Evolutionary conservation across 192 early-diverging fungal species (phyloP).

Genomic region (Coemansia sp.): DNA sequence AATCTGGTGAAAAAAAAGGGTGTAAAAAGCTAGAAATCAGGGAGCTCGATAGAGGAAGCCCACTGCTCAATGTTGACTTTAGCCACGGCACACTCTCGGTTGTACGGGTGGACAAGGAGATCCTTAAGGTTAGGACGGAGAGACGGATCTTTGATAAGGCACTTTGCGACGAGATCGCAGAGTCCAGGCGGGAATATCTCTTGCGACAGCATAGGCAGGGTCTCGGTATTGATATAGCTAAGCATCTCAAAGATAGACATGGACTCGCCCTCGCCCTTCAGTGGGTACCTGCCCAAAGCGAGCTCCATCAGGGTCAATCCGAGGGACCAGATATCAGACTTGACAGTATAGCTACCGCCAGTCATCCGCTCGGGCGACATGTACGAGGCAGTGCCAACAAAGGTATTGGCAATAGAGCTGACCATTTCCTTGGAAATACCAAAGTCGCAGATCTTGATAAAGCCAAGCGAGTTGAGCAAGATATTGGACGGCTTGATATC

Average conservation of each 20-base stretch:
- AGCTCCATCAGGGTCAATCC: slow-evolving; percentile 85
- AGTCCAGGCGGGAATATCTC: slow-evolving; percentile 77
- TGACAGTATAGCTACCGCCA: slow-evolving; percentile 77
- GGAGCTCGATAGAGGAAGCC: slow-evolving; percentile 45
- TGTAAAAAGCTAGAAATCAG: slow-evolving; percentile 25
- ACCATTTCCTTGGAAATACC: slow-evolving; percentile 91
- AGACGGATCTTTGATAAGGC: slow-evolving; percentile 56
- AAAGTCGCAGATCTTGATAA: slow-evolving; percentile 86
- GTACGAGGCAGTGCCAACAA: slow-evolving; percentile 84
- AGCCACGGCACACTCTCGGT: slow-evolving; percentile 52
- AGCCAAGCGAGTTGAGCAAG: slow-evolving; percentile 77
- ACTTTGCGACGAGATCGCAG: slow-evolving; percentile 71
- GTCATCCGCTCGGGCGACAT: slow-evolving; percentile 87
- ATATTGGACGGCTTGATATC: slow-evolving; percentile 91
- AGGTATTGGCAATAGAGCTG: slow-evolving; percentile 83
- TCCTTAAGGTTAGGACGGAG: slow-evolving; percentile 68
- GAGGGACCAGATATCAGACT: slow-evolving; percentile 83
- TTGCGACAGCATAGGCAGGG: slow-evolving; percentile 76
- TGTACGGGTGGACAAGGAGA: slow-evolving; percentile 67
- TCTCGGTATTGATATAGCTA: slow-evolving; percentile 90
- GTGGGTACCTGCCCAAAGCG: slow-evolving; percentile 74
- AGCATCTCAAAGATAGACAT: slow-evolving; percentile 91
- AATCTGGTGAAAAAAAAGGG: background rate
- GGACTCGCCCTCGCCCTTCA: slow-evolving; percentile 68
- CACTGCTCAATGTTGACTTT: slow-evolving; percentile 72